phyloP scores from a whole-genome alignment of 2,329 filamentous ascomycete genomes.

The Venturia aucupariae region DNA sequence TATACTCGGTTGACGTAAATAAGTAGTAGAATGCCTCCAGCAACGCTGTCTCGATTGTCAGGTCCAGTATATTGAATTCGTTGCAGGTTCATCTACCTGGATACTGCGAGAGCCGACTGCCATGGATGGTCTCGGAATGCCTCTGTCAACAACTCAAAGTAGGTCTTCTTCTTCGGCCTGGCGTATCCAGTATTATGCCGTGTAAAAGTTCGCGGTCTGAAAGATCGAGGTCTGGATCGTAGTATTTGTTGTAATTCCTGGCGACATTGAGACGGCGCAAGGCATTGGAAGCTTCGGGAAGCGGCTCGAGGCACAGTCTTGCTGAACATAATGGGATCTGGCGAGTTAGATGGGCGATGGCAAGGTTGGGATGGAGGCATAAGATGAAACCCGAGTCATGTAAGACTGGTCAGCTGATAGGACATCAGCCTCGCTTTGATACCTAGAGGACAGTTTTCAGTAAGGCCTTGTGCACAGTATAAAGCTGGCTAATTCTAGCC shows the following conservation, averaged over 20 bases:
- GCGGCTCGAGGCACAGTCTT: constrained; percentile 20
- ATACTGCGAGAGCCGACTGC: constrained; percentile 3
- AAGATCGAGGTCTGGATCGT: constrained; percentile 19
- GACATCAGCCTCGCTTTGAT: background rate
- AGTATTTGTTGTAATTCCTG: constrained; percentile 19
- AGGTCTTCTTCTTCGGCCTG: constrained; percentile 7
- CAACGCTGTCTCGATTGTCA: constrained; percentile 23
- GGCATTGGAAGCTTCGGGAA: constrained; percentile 20
- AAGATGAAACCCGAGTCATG: background rate
- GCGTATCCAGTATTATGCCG: background rate
- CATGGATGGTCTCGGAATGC: constrained; percentile 5
- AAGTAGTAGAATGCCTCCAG: constrained; percentile 30
- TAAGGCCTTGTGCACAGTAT: background rate
- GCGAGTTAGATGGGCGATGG: background rate
- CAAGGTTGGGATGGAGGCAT: background rate
- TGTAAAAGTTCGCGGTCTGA: background rate
- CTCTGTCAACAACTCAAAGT: background rate
- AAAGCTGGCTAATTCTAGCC: background rate
- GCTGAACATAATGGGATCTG: constrained; percentile 14
- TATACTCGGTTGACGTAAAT: constrained; percentile 39
- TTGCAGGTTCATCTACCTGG: background rate
- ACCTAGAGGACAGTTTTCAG: constrained; percentile 11
- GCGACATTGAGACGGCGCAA: constrained; percentile 16
- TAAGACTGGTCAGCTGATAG: background rate
- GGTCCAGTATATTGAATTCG: background rate